Evolutionary conservation across 495 filamentous ascomycete species (phyloP).

Genomic region (Neurospora sublineolata): DNA sequence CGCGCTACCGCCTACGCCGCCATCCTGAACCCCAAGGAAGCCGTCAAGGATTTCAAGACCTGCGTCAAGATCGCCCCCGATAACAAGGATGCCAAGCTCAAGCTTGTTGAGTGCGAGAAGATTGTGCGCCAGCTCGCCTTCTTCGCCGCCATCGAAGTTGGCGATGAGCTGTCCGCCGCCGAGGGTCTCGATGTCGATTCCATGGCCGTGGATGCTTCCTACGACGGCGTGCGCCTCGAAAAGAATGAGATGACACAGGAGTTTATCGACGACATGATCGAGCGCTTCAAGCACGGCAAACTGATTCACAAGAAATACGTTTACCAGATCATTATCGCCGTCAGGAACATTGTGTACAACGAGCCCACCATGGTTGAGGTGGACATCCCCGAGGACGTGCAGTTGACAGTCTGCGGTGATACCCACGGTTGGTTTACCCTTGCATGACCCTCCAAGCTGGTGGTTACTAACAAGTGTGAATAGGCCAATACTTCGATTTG

Average conservation of each 20-base stretch:
- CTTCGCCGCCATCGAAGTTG: slow-evolving; percentile 86
- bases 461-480: slow-evolving; percentile 9
- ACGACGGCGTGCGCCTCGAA: slow-evolving; percentile 73
- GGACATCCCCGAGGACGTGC: slow-evolving; percentile 60
- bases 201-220: slow-evolving; percentile 68
- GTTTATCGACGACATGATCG: slow-evolving; percentile 93
- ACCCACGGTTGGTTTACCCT: slow-evolving; percentile 61
- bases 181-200: slow-evolving; percentile 80
- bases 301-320: slow-evolving; percentile 92
- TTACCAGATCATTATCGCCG: slow-evolving; percentile 86
- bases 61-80: slow-evolving; percentile 75
- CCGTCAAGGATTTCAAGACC: slow-evolving; percentile 82
- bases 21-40: slow-evolving; percentile 76
- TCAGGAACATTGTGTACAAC: slow-evolving; percentile 76
- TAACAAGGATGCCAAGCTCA: slow-evolving; percentile 84
- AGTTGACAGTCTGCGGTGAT: slow-evolving; percentile 92
- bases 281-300: slow-evolving; percentile 92
- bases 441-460: background rate
- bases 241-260: slow-evolving; percentile 78
- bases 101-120: slow-evolving; percentile 85
- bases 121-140: slow-evolving; percentile 83
- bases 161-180: slow-evolving; percentile 80
- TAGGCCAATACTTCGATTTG: slow-evolving; percentile 95
- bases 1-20: slow-evolving; percentile 83
- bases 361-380: slow-evolving; percentile 98